A percentile compares a stretch with the other conserved stretches of the same genome.
These are phyloP conservation scores for Biscogniauxia marginata DNA, from an alignment of 2,329 filamentous ascomycete species.

Conservation along the genomic window DNA sequence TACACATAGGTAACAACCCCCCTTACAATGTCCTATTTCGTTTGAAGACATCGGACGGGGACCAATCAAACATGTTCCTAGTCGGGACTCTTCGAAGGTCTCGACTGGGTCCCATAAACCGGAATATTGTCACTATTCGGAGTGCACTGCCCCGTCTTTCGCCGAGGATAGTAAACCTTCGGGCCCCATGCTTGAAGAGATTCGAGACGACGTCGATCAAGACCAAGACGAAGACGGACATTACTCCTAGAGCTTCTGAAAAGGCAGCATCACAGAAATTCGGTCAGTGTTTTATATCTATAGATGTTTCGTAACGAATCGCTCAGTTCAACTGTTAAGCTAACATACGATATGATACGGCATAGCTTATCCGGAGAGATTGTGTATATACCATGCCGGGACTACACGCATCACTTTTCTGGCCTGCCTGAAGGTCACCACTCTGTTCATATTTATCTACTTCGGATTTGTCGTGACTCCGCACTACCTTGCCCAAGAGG, in stretches of 20 bases:
- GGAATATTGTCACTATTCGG: conserved; percentile 1
- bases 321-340: not conserved
- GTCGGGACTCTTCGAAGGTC: conserved; percentile 15
- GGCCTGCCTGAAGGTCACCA: conserved; percentile 68
- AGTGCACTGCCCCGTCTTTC: conserved; percentile 3
- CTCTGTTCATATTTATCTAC: conserved; percentile 66
- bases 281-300: too few relatives aligned
- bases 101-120: conserved; percentile 11
- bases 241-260: conserved; percentile 1
- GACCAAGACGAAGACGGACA: conserved; percentile 6
- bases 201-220: conserved; percentile 22
- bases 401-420: conserved; percentile 65
- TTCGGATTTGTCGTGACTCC: conserved; percentile 65
- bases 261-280: conserved; percentile 8
- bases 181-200: conserved; percentile 7
- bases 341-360: not conserved
- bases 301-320: not conserved
- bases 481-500: conserved; percentile 45
- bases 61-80: conserved; percentile 22
- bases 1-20: not conserved
- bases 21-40: not conserved
- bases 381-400: conserved; percentile 76
- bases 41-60: not conserved
- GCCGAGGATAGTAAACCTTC: conserved; percentile 7
- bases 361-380: conserved; percentile 54